Evolutionary conservation across 768 basidiomycete genomes (phyloP), one percentile per base, ranked within the genome.

Genomic region (Coprinopsis cinerea): DNA sequence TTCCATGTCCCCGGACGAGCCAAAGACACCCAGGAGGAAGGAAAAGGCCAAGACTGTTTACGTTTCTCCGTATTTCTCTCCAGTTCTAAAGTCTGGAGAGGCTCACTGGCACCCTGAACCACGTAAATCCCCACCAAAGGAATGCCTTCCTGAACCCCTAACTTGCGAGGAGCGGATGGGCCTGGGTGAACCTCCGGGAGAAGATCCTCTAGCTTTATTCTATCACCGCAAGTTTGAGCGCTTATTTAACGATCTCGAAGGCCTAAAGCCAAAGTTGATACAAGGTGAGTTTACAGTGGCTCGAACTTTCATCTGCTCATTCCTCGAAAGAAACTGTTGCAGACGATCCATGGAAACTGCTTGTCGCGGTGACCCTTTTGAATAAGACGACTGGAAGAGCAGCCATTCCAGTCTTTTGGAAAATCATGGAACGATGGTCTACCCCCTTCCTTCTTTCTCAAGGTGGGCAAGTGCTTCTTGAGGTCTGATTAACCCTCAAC

Each of bases 331-430:
- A 83, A 57, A 60, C 57, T 39, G 66, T 85, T 20, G 69, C 74
- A 0, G 61, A 73, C 17, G 72, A 82, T 55, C 81, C 83, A 4
- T 88, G 85, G 83, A 85, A 80, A 61, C 61, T 89, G 28, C 68
- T 89, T 5, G 70, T 88, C 17, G 82, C 81, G 1, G 79, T 78
- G 4, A 81, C 75, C 28, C 67, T 89, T 4, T 74, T 89, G 17
- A 89, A 90, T 58, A 82, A 83, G 59, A 87, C 88, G 0, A 64
- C 77, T 0, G 85, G 81, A 13, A 76, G 73, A 56, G 64, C 72
- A 13, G 82, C 85, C 7, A 73, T 85, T 26, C 88, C 87, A 2
- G 68, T 83, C 13, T 85, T 87, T 57, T 78, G 75, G 72, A 61
- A 67, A 18, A 67, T 89, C 23, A 58, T 86, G 14, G 51, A 61